phyloP scores from a whole-genome alignment of 768 basidiomycete species.

The Pisolithus albus region DNA sequence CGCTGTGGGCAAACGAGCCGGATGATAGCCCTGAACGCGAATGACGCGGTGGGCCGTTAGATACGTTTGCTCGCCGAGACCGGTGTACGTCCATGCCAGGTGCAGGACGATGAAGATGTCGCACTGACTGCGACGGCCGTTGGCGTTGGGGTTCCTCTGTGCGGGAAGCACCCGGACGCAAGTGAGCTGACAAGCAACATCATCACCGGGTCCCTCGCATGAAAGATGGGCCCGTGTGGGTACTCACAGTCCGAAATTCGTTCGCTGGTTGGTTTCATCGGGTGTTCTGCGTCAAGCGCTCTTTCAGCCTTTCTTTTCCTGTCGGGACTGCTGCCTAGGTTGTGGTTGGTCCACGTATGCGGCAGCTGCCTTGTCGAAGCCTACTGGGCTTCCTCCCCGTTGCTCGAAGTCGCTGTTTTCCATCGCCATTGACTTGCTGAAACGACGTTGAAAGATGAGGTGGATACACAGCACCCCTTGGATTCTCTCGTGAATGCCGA shows the following conservation, averaged over 20 bases:
- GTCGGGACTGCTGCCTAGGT: neutral
- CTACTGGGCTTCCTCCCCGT: conserved; percentile 18
- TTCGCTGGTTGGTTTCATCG: conserved; percentile 11
- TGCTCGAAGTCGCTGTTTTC: conserved; percentile 18
- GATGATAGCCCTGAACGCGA: conserved; percentile 17
- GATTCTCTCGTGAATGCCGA: conserved; percentile 8
- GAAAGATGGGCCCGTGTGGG: neutral
- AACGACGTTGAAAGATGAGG: conserved; percentile 8
- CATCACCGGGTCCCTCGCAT: no score
- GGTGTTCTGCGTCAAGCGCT: conserved; percentile 7
- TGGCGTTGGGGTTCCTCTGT: conserved; percentile 11
- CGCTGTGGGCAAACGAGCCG: conserved; percentile 30
- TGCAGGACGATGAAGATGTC: conserved; percentile 14
- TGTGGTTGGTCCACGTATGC: conserved; percentile 9
- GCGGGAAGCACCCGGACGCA: no score
- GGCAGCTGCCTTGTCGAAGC: conserved; percentile 10
- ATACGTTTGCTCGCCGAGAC: conserved; percentile 14
- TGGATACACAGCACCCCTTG: conserved; percentile 22
- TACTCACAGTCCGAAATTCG: conserved; percentile 24
- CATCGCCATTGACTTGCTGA: conserved; percentile 15
- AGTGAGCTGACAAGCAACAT: no score
- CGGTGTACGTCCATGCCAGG: conserved; percentile 21
- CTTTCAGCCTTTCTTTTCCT: conserved; percentile 25
- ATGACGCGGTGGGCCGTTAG: conserved; percentile 18
- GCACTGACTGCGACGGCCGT: conserved; percentile 14